A percentile compares a stretch with the other conserved stretches of the same genome.
These are phyloP conservation scores for Diospyros lotus DNA, from an alignment of 148 eudicot genomes.

Conservation along the genomic window DNA sequence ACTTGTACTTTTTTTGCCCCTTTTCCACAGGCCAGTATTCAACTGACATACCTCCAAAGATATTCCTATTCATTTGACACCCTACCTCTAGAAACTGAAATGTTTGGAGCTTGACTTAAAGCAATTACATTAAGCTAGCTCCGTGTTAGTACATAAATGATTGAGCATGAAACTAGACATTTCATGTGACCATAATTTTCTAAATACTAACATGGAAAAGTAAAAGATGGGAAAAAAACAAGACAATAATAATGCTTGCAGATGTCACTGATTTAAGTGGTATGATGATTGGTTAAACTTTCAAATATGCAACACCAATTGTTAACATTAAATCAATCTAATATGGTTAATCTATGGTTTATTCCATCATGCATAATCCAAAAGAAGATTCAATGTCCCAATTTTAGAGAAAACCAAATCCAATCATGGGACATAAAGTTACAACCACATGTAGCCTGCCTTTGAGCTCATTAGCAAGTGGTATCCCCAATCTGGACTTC, in stretches of 20 bases:
- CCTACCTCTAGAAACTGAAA: conserved; percentile 1
- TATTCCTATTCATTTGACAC: background rate
- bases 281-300: background rate
- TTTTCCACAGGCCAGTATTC: background rate
- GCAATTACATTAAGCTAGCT: conserved; percentile 1
- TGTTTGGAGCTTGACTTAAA: background rate
- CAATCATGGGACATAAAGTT: background rate
- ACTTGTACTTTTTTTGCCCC: background rate
- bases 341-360: background rate
- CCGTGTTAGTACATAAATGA: background rate
- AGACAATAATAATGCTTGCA: background rate
- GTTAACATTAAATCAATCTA: background rate
- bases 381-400: background rate
- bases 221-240: background rate
- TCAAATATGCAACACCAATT: background rate
- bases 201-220: background rate
- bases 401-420: background rate
- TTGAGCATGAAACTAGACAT: background rate
- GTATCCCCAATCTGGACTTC: background rate
- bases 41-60: background rate
- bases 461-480: background rate
- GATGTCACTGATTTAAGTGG: background rate
- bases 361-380: background rate
- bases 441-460: background rate
- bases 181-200: no score